Conservation (phyloP, 441 rosid species). For the Viola pubescens region DNA sequence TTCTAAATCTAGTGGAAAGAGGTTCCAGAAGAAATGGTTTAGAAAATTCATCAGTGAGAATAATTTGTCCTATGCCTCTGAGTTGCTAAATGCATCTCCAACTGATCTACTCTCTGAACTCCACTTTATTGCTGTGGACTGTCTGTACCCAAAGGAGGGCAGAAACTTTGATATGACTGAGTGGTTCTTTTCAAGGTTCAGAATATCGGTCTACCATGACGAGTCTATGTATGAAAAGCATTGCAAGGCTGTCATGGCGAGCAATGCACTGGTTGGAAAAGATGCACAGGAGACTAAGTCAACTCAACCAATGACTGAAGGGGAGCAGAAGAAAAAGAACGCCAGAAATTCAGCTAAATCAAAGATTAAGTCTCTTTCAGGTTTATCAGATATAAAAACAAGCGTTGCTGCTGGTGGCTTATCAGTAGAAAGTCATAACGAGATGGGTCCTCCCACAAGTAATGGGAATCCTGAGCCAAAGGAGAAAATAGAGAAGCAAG, state of each 20-base stretch:
- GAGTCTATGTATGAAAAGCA: constrained; percentile 49
- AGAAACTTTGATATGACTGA: constrained; percentile 34
- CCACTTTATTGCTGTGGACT: constrained; percentile 43
- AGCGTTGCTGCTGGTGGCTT: constrained; percentile 22
- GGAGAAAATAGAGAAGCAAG: constrained; percentile 17
- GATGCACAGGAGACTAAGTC: constrained; percentile 16
- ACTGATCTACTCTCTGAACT: constrained; percentile 53
- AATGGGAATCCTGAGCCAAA: constrained; percentile 20
- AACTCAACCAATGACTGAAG: constrained; percentile 16
- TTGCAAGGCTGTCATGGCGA: constrained; percentile 38
- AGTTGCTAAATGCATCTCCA: constrained; percentile 37
- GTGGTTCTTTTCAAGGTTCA: constrained; percentile 77
- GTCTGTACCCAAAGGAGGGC: constrained; percentile 31
- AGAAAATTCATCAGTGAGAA: constrained; percentile 35
- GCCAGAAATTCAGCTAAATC: constrained; percentile 22
- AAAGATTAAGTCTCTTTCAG: constrained; percentile 29
- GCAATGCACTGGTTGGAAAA: constrained; percentile 11
- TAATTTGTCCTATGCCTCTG: constrained; percentile 33
- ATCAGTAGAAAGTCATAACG: constrained; percentile 21
- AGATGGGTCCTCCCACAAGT: constrained; percentile 21
- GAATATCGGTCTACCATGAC: constrained; percentile 57
- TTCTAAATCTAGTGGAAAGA: constrained; percentile 44
- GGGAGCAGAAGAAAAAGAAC: constrained; percentile 34
- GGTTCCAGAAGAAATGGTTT: constrained; percentile 50
- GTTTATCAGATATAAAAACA: constrained; percentile 34